Percentiles rank a stretch among this genome's conserved stretches.
Evolutionary conservation across 192 early-diverging fungal genomes (phyloP).

Genomic region (Backusella circina): DNA sequence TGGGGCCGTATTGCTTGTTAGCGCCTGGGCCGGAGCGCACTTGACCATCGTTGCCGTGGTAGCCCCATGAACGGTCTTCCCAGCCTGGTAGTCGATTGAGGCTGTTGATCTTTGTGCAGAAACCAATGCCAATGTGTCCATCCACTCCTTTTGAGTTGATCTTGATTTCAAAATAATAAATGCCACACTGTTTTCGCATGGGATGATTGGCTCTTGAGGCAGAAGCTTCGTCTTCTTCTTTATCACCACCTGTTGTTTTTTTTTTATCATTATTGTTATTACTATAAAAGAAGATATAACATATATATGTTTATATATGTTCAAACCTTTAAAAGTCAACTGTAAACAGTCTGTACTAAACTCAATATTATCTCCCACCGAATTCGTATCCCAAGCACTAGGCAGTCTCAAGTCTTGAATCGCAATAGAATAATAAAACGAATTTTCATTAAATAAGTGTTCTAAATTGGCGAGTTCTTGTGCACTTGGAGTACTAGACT

Average conservation of each 20-base stretch:
- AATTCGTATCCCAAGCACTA: slow-evolving; percentile 56
- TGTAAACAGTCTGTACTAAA: slow-evolving; percentile 35
- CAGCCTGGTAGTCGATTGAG: slow-evolving; percentile 79
- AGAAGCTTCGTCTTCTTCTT: slow-evolving; percentile 74
- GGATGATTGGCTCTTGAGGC: slow-evolving; percentile 73
- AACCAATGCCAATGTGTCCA: slow-evolving; percentile 92
- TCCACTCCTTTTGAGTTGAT: slow-evolving; percentile 83
- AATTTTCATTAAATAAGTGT: background rate
- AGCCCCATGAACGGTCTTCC: slow-evolving; percentile 92
- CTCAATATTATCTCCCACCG: slow-evolving; percentile 48
- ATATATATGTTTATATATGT: background rate
- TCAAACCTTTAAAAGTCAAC: slow-evolving; percentile 52
- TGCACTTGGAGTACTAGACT: background rate
- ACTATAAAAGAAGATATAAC: background rate
- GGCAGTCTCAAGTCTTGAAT: slow-evolving; percentile 38
- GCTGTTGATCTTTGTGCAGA: slow-evolving; percentile 50
- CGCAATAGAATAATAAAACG: background rate
- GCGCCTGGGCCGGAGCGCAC: slow-evolving; percentile 67
- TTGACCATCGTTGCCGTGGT: slow-evolving; percentile 95
- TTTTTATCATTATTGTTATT: background rate
- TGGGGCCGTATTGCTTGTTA: slow-evolving; percentile 81
- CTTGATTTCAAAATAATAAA: slow-evolving; percentile 91
- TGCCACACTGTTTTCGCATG: slow-evolving; percentile 80
- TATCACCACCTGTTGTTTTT: slow-evolving; percentile 62
- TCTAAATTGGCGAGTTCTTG: background rate